Percentiles rank a stretch among this genome's conserved stretches.
phyloP scores from a whole-genome alignment of 176 grass and related monocot genomes.

The Sorghum bicolor region DNA sequence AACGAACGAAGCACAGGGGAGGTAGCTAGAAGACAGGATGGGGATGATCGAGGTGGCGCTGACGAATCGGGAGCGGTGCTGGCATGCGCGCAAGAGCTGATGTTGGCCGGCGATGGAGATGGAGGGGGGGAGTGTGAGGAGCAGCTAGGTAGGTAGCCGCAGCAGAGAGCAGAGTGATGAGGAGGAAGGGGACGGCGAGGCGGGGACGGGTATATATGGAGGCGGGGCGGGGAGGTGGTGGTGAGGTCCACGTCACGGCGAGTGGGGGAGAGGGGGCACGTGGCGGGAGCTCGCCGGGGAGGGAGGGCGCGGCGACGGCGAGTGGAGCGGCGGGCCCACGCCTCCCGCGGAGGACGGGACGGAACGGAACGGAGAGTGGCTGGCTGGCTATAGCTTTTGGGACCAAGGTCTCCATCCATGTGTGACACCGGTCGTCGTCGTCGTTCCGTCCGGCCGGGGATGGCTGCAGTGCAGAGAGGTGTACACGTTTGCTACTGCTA shows the following conservation, averaged over 20 bases:
- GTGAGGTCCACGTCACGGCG: constrained; percentile 58
- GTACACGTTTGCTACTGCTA: neutral
- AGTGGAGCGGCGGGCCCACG: constrained; percentile 32
- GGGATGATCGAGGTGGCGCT: neutral
- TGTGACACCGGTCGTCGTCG: neutral
- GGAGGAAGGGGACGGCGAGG: constrained; percentile 5
- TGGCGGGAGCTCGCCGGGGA: constrained; percentile 48
- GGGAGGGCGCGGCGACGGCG: neutral
- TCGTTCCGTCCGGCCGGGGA: neutral
- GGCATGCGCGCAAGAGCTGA: neutral
- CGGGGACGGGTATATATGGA: constrained; percentile 32
- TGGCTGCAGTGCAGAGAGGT: neutral
- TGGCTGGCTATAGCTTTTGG: neutral
- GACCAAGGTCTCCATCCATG: constrained; percentile 4
- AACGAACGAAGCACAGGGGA: neutral
- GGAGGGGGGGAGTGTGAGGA: too few relatives aligned
- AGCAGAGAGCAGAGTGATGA: neutral
- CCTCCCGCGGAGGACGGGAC: neutral
- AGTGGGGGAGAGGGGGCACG: constrained; percentile 31
- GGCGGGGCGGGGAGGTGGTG: neutral
- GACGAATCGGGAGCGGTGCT: too few relatives aligned
- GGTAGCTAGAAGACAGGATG: neutral
- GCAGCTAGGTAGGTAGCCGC: too few relatives aligned
- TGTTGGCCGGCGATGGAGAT: too few relatives aligned
- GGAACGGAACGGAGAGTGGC: neutral